Conservation (phyloP, 1,284 basidiomycete species). For the Pterulicium gracile region DNA sequence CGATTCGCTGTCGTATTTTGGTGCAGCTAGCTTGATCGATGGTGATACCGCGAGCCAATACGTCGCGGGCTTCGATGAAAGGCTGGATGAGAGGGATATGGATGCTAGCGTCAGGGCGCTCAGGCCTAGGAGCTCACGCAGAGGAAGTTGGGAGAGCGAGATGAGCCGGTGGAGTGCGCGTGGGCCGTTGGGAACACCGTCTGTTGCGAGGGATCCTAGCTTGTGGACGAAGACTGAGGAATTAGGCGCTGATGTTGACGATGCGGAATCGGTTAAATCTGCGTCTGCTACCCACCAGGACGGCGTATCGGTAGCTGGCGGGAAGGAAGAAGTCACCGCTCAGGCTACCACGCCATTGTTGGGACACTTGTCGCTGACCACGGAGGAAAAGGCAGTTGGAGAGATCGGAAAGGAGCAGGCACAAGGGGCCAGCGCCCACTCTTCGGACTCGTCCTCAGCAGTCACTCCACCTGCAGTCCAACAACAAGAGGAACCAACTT, state of each 20-base stretch:
- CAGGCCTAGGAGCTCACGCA: constrained; percentile 66
- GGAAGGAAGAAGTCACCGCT: too few species aligned
- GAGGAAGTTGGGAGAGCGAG: constrained; percentile 79
- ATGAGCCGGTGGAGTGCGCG: constrained; percentile 77
- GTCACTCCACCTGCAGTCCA: too few species aligned
- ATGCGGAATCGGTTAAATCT: neutral
- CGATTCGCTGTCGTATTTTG: constrained; percentile 65
- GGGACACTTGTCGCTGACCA: too few species aligned
- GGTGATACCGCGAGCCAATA: constrained; percentile 61
- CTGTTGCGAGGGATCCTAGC: constrained; percentile 37
- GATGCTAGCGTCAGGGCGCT: constrained; percentile 74
- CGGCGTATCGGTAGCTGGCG: too few species aligned
- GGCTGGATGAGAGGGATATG: constrained; percentile 53
- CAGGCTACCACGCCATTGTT: too few species aligned
- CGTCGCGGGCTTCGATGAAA: constrained; percentile 48
- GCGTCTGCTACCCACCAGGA: neutral
- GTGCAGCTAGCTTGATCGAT: constrained; percentile 38
- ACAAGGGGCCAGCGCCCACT: too few species aligned
- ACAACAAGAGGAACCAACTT: too few species aligned
- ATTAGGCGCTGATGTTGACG: neutral
- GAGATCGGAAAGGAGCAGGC: too few species aligned
- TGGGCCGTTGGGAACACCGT: constrained; percentile 36
- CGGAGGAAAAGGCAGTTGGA: too few species aligned
- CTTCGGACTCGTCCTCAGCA: too few species aligned
- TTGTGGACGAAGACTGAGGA: constrained; percentile 34